phyloP scores from a whole-genome alignment of 2,329 filamentous ascomycete species.

The Endoconidiophora polonica region DNA sequence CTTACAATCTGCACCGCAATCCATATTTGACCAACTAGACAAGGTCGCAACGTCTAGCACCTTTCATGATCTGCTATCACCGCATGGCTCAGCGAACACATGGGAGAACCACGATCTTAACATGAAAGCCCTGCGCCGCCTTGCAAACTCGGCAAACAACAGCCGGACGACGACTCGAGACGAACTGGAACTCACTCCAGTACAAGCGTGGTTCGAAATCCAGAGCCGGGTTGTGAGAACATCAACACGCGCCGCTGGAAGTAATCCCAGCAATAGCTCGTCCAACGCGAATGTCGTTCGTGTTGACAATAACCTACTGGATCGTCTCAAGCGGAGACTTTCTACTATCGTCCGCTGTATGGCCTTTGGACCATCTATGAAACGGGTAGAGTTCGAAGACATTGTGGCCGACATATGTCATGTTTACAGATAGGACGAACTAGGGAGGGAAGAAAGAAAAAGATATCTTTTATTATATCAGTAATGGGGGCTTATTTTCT shows the following conservation, averaged over 20 bases:
- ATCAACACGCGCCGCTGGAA: neutral
- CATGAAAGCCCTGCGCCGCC: constrained; percentile 6
- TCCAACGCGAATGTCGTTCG: neutral
- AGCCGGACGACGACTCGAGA: neutral
- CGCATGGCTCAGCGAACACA: neutral
- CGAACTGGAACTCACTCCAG: constrained; percentile 9
- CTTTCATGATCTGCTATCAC: neutral
- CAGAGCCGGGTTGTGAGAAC: constrained; percentile 2
- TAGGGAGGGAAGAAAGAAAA: too few relatives aligned
- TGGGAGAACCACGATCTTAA: constrained; percentile 10
- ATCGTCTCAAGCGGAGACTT: constrained; percentile 3
- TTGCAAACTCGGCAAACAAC: constrained; percentile 1
- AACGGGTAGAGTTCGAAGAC: constrained; percentile 7
- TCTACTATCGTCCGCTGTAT: neutral
- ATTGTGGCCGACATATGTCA: constrained; percentile 5
- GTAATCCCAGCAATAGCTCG: too few relatives aligned
- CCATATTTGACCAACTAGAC: constrained; percentile 7
- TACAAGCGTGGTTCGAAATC: constrained; percentile 12
- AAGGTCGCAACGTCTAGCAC: constrained; percentile 6
- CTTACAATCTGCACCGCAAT: constrained; percentile 2
- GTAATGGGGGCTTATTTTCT: too few relatives aligned
- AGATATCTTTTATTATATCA: too few relatives aligned
- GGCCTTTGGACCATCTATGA: constrained; percentile 8
- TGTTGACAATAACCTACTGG: constrained; percentile 1
- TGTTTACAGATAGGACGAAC: too few relatives aligned